Conservation (phyloP, 306 rosid species). For the Casuarina cunninghamiana region DNA sequence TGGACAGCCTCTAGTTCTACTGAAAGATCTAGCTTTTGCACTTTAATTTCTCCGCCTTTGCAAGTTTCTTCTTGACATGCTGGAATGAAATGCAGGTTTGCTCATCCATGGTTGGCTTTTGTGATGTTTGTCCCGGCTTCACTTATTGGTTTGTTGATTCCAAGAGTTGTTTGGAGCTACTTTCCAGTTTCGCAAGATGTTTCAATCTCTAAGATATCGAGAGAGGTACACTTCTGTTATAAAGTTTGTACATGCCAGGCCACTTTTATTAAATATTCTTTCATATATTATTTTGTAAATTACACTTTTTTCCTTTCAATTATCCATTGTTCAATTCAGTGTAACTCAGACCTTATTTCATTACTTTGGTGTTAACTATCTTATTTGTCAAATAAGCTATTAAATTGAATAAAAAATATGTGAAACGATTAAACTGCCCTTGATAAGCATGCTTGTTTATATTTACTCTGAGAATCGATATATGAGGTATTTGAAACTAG, state of each 20-base stretch:
- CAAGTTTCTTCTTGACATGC: conserved; percentile 31
- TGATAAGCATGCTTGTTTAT: too few species aligned
- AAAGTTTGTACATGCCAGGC: conserved; percentile 7
- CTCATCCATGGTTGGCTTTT: conserved; percentile 89
- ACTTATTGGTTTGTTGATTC: conserved; percentile 78
- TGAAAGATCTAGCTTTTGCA: conserved; percentile 12
- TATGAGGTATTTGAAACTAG: too few species aligned
- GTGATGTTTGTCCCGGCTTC: conserved; percentile 84
- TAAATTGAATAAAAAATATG: too few species aligned
- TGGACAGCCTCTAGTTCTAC: conserved; percentile 1
- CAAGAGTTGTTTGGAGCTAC: conserved; percentile 60
- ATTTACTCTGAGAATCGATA: too few species aligned
- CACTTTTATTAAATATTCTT: conserved; percentile 1
- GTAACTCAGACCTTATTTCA: too few species aligned
- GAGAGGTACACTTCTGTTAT: conserved; percentile 56
- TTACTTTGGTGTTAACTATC: too few species aligned
- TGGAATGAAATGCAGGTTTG: conserved; percentile 67
- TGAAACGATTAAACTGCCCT: too few species aligned
- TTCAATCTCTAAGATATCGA: conserved; percentile 50
- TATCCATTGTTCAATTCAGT: too few species aligned
- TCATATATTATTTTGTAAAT: background rate
- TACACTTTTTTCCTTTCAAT: too few species aligned
- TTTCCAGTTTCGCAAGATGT: conserved; percentile 71
- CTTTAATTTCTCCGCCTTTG: conserved; percentile 20
- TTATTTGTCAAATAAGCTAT: too few species aligned